Base-by-base conservation (phyloP, 148 eudicot species). In the Rhododendron simsii region DNA sequence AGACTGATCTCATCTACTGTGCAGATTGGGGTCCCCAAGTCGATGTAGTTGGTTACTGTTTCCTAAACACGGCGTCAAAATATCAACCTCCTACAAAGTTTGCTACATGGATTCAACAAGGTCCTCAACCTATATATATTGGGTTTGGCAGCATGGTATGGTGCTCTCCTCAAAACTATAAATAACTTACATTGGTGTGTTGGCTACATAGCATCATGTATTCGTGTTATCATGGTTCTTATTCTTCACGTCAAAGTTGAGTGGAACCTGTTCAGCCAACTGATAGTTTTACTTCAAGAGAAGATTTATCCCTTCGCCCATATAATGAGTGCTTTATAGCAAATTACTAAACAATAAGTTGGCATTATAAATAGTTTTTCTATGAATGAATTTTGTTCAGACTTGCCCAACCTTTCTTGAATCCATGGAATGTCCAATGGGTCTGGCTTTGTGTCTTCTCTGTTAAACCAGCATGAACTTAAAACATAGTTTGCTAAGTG, bases 141-240 rank as follows among this genome's bases (percentile, higher is more conserved):
- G 98, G 99, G 35, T 97, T 97, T 89, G 99, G 99, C 83, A 97
- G 99, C 95, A 97, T 97, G 99, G 99, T 97, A 94, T 69, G 91
- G 6, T 84, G 3, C 50, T 41, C 50, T 84, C 41, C 80, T 65
- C 7, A 13, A 59, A 51, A 30, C 37, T 63, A 57, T 78, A 20
- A 76, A 4, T 11, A 23, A 41, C 44, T 21, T 37, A 18, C 41
- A 16, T 51, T 53, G 37, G 39, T 79, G 39, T 87, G 1, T 83
- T 16, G 47, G 75, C 55, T 65, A n/a, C 21, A 69, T 37, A 41
- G 20, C 5, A n/a, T 23, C 26, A 7, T 39, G 41, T 39, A 39
- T 39, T 39, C 41, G 5, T 26, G 13, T 45, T 5, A 80, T 50
- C 39, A 81, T 9, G 33, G 53, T 53, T 86, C 5, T 67, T 50